These are phyloP conservation scores for Jatropha multifida DNA, from an alignment of 441 rosid genomes.

Conservation along the genomic window DNA sequence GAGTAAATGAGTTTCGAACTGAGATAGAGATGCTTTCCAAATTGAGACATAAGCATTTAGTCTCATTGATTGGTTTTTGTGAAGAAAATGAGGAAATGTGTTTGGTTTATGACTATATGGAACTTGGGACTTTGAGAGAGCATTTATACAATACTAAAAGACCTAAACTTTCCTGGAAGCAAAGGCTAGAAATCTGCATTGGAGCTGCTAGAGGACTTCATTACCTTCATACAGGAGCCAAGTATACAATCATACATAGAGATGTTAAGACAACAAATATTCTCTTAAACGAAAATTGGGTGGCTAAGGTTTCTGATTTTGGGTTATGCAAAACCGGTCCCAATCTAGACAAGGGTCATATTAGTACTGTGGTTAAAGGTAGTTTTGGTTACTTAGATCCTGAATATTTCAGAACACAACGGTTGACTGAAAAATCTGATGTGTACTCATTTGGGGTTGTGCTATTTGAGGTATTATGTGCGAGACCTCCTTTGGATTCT, in stretches of 20 bases:
- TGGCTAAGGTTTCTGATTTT: slow-evolving; percentile 79
- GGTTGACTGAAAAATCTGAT: slow-evolving; percentile 69
- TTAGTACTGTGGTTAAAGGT: slow-evolving; percentile 71
- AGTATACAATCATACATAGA: slow-evolving; percentile 76
- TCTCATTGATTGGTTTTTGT: slow-evolving; percentile 71
- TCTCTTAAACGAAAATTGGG: slow-evolving; percentile 63
- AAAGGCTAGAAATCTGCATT: slow-evolving; percentile 60
- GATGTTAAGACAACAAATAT: slow-evolving; percentile 86
- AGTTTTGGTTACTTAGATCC: slow-evolving; percentile 80
- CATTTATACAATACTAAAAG: slow-evolving; percentile 57
- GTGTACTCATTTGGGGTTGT: slow-evolving; percentile 80
- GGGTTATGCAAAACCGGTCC: slow-evolving; percentile 78
- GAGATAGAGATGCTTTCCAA: slow-evolving; percentile 78
- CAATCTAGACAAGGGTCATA: slow-evolving; percentile 56
- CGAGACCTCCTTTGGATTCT: slow-evolving; percentile 61
- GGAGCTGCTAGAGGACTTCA: slow-evolving; percentile 79
- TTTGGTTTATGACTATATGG: slow-evolving; percentile 75
- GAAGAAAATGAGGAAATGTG: slow-evolving; percentile 75
- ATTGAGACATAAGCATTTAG: slow-evolving; percentile 74
- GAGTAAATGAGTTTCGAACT: slow-evolving; percentile 63
- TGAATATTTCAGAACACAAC: slow-evolving; percentile 68
- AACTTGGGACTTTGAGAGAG: slow-evolving; percentile 62
- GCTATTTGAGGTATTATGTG: slow-evolving; percentile 60
- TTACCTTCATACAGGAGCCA: slow-evolving; percentile 76
- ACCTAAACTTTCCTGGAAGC: slow-evolving; percentile 53